Evolutionary conservation across 179 eudicot species (phyloP), one percentile per base, ranked within the genome.

Genomic region (Patellifolia procumbens): DNA sequence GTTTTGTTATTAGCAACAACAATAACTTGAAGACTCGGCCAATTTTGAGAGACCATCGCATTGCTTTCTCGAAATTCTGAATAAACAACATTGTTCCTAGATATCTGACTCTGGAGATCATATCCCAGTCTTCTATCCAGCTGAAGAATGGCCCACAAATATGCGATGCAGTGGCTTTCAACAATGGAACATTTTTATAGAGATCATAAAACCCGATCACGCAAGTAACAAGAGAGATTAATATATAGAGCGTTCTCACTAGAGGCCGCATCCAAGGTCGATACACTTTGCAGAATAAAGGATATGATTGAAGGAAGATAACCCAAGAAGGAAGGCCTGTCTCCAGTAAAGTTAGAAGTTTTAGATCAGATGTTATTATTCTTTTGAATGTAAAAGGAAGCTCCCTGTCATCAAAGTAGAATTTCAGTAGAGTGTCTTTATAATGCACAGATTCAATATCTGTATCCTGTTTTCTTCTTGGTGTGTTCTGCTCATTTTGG

Each of bases 321-420:
- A 94, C 98, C 98, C 98, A 94, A 13, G 97, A 88, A 70, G 98
- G 98, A 82, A 94, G 96, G 46, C 98, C 98, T 8, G 93, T 74
- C 77, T 94, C 98, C 19, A 91, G 87, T 73, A 94, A 78, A 56
- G 94, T 94, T 58, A 94, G 90, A 49, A 94, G 84, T 75, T 90
- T 78, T 78, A 86, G 37, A 74, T 94, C 94, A 19, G 91, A 84
- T 58, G 85, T 87, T 70, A 94, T 83, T 76, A 92, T 91, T 12
- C 88, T 85, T 78, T 79, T 88, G 60, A 94, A 72, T 74, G 88
- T 87, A 72, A 88, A 92, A 42, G 98, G 98, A 60, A 94, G 97
- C 65, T 92, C 91, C 67, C 84, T 83, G 69, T 94, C 91, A 78
- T 88, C 79, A 75, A 89, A 94, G 37, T 92, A 83, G 75, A 92